Evolutionary conservation across 192 early-diverging fungal genomes (phyloP).

Genomic region (Phlyctochytrium bullatum): DNA sequence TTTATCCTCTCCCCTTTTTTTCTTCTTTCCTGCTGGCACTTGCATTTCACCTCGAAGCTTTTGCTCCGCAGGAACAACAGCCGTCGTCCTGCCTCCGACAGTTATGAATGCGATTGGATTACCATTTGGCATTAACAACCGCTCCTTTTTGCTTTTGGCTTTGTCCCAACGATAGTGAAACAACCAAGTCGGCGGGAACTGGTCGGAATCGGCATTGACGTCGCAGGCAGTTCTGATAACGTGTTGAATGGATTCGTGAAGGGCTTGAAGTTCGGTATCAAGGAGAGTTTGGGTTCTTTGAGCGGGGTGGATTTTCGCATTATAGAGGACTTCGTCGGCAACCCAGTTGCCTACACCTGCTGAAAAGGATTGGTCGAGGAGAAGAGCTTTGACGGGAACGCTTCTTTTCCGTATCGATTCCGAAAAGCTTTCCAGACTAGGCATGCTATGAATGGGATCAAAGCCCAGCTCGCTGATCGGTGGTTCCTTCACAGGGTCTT

Average conservation of each 20-base stretch:
- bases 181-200: conserved; percentile 73
- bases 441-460: conserved; percentile 67
- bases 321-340: conserved; percentile 57
- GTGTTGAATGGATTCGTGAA: conserved; percentile 46
- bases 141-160: conserved; percentile 42
- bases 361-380: conserved; percentile 73
- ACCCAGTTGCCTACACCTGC: conserved; percentile 32
- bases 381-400: conserved; percentile 67
- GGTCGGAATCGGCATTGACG: conserved; percentile 63
- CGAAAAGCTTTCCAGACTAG: conserved; percentile 46
- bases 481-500: conserved; percentile 40
- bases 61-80: conserved; percentile 59
- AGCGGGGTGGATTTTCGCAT: conserved; percentile 67
- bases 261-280: conserved; percentile 36
- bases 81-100: conserved; percentile 67
- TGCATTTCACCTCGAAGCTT: conserved; percentile 28
- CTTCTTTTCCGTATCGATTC: conserved; percentile 27
- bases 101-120: conserved; percentile 61
- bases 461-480: conserved; percentile 71
- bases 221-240: conserved; percentile 58
- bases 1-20: not conserved
- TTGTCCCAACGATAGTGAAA: conserved; percentile 76
- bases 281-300: conserved; percentile 49
- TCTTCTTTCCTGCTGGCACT: not conserved
- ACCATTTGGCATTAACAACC: conserved; percentile 52